Evolutionary conservation across 1,284 basidiomycete genomes (phyloP), one percentile per base, ranked within the genome.

Genomic region (Dichomitus squalens): DNA sequence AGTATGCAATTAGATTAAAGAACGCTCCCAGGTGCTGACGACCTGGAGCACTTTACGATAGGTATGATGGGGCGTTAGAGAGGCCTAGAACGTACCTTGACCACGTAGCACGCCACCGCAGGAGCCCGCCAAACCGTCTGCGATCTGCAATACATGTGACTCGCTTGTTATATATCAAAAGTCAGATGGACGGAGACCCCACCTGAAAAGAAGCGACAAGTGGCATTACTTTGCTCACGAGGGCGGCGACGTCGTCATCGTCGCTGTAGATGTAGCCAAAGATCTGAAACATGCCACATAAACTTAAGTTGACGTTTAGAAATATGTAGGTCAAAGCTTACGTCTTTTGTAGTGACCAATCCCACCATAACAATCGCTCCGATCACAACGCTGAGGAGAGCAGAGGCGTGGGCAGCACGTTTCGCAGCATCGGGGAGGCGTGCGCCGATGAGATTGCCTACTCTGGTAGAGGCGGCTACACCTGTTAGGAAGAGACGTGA

Each of bases 201-300:
- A 86, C 85, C 72, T 92, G 90, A 70, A 92, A 92, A 0, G 88
- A 88, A 2, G 90, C 90, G 0, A 92, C 88, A 16, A 90, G 79
- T 0, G 90, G 90, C 82, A 92, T 88, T 12, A 92, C 86, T 52
- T 79, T 74, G 53, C 83, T 83, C 29, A 92, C 90, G 20, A 90
- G 77, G 6, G 58, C 61, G 4, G 84, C 84, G 9, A 90, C 87
- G 3, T 79, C 76, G 14, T 72, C 67, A 58, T 92, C 87, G 51
- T 88, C 80, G 63, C 85, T 90, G 72, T 88, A 91, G 9, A 92
- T 68, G 63, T 84, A 85, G 0, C 87, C 90, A 61, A 82, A 90
- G 1, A 79, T 72, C 82, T 87, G 49, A 39, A 44, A 29, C 14
- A n/a, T 33, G 44, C 29, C 29, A 18, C 27, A 21, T 9, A 47